Evolutionary conservation across 2,329 filamentous ascomycete genomes (phyloP).

Genomic region (Arthrinium phaeospermum): DNA sequence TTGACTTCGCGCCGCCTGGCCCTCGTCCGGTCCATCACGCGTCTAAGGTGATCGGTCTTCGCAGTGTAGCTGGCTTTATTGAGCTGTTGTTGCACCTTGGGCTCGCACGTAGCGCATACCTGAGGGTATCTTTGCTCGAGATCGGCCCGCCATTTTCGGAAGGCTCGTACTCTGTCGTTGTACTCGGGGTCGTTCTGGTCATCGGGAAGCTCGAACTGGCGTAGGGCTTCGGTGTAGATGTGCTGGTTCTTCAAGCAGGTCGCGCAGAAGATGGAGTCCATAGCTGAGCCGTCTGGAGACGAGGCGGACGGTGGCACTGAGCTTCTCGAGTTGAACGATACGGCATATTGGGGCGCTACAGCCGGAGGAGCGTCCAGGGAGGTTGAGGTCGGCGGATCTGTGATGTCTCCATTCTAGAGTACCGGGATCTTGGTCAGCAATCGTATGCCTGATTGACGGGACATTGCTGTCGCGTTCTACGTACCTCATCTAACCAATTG

Average conservation of each 20-base stretch:
- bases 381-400: conserved; percentile 75
- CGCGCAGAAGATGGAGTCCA: conserved; percentile 66
- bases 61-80: conserved; percentile 78
- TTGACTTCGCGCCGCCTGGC: conserved; percentile 50
- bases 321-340: neutral
- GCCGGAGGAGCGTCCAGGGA: conserved; percentile 3
- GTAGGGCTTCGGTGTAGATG: conserved; percentile 75
- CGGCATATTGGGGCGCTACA: neutral
- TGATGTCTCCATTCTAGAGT: conserved; percentile 83
- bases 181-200: conserved; percentile 72
- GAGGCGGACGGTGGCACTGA: conserved; percentile 34
- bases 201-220: conserved; percentile 77
- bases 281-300: conserved; percentile 38
- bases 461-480: conserved; percentile 26
- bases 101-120: conserved; percentile 82
- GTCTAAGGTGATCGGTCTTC: conserved; percentile 78
- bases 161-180: conserved; percentile 68
- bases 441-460: neutral
- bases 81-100: conserved; percentile 72
- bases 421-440: conserved; percentile 25
- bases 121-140: conserved; percentile 88
- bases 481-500: conserved; percentile 87
- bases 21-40: conserved; percentile 72
- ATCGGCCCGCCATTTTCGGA: conserved; percentile 71
- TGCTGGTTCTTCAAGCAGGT: conserved; percentile 90